Evolutionary conservation across 1,284 basidiomycete species (phyloP), one percentile per base, ranked within the genome.

Genomic region (Ustilago loliicola): DNA sequence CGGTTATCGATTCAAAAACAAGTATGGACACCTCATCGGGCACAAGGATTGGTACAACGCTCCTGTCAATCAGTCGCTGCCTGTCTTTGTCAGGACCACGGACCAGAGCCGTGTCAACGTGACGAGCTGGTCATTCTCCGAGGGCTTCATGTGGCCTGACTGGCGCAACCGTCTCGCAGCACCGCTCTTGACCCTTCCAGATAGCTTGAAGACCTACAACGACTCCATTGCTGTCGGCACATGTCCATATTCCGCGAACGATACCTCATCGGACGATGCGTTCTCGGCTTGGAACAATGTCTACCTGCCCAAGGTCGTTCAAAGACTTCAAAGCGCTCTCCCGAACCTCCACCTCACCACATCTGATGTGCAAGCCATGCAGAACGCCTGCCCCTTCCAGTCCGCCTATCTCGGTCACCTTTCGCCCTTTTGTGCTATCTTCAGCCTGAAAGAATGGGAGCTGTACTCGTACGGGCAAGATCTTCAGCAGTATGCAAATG

Each of bases 401-500:
- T 42, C 67, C 15, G 67, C 67, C 4, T 63, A 55, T 45, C 57
- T 59, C 21, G 61, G 67, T 5, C 61, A 51, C 23, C 51, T 69
- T 9, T 70, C 67, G 56, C 61, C 56, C 2, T 70, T 70, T 34
- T 70, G 67, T 40, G 67, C 61, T 1, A 55, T 70, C 23, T 70
- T 70, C 36, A 34, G 51, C 19, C 25, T 60, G 32, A 42, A 34
- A 13, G 61, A 70, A 19, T 70, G 67, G 67, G 45, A 64, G 42
- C 56, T 59, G 19, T 70, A 64, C 53, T 63, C 61, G 50, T 70
- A 70, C 36, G 67, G 56, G 25, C 67, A 64, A 25, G 67, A 70
- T 27, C 27, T 70, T n/a, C 67, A 70, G 47, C 61, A 64, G 45
- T 70, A 55, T 36, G 61, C 27, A 17, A 64, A 70, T 25, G 54